These are phyloP conservation scores for Coemansia sp. DNA, from an alignment of 192 early-diverging fungal species.

Conservation along the genomic window DNA sequence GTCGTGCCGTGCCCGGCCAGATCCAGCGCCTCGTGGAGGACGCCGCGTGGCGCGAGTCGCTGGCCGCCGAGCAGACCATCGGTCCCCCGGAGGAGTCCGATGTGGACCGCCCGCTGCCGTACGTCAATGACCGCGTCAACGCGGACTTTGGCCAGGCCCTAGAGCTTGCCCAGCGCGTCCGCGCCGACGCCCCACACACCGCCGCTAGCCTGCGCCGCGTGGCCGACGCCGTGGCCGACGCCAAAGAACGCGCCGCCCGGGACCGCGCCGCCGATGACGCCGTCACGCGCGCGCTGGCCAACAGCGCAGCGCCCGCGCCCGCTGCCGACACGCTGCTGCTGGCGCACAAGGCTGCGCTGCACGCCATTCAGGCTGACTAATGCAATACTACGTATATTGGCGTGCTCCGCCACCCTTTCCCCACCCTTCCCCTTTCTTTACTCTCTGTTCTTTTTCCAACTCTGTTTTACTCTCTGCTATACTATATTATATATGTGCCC, in stretches of 20 bases:
- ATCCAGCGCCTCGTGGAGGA: slow-evolving; percentile 34
- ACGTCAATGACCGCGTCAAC: slow-evolving; percentile 32
- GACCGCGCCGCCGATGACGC: background rate
- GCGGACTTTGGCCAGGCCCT: slow-evolving; percentile 27
- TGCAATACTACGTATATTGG: too few relatives aligned
- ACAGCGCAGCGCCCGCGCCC: background rate
- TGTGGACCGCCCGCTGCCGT: slow-evolving; percentile 12
- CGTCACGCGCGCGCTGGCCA: background rate
- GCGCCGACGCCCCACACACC: background rate
- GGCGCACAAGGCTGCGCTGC: slow-evolving; percentile 37
- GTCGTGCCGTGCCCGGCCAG: slow-evolving; percentile 38
- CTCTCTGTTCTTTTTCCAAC: background rate
- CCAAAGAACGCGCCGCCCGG: background rate
- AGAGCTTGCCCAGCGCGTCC: slow-evolving; percentile 7
- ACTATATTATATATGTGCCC: background rate
- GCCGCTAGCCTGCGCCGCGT: slow-evolving; percentile 9
- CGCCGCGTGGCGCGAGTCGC: slow-evolving; percentile 30
- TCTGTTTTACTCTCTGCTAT: background rate
- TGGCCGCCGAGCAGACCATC: slow-evolving; percentile 34
- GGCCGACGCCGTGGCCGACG: slow-evolving; percentile 10
- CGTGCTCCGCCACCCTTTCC: too few relatives aligned
- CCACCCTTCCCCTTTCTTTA: background rate
- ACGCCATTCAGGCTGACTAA: slow-evolving; percentile 23
- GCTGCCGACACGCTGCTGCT: slow-evolving; percentile 9
- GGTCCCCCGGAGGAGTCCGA: background rate